Percentiles rank a stretch among this genome's conserved stretches.
phyloP scores from a whole-genome alignment of 768 basidiomycete genomes.

The Trametes villosa region DNA sequence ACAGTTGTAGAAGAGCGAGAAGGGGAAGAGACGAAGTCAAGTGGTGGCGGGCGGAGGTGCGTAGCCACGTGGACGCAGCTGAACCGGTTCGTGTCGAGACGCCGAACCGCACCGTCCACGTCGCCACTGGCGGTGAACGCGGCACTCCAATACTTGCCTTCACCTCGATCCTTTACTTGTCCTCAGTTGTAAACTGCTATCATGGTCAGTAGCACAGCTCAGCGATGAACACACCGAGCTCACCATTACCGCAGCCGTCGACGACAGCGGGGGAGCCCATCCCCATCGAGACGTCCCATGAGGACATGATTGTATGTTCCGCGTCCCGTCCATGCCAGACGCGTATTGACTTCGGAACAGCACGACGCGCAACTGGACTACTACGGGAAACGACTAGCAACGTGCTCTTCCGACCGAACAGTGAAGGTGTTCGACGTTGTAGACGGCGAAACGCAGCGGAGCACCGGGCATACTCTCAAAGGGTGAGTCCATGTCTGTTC shows the following conservation, averaged over 20 bases:
- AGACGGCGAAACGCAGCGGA: conserved; percentile 78
- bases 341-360: conserved; percentile 45
- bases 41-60: neutral
- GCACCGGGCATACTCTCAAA: conserved; percentile 72
- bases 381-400: conserved; percentile 95
- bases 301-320: conserved; percentile 93
- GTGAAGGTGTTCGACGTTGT: conserved; percentile 95
- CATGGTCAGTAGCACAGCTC: conserved; percentile 1
- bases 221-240: neutral
- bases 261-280: conserved; percentile 47
- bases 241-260: conserved; percentile 14
- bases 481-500: conserved; percentile 53
- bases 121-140: neutral
- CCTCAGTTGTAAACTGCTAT: neutral
- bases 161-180: neutral
- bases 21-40: neutral
- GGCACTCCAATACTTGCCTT: neutral
- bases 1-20: too few relatives aligned
- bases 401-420: conserved; percentile 94
- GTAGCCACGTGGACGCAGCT: neutral
- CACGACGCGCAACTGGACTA: conserved; percentile 99
- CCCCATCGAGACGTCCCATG: conserved; percentile 93
- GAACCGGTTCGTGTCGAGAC: neutral
- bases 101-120: neutral
- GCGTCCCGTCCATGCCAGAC: conserved; percentile 7